A percentile compares a stretch with the other conserved stretches of the same genome.
Conservation (phyloP, 129 eudicot genomes). For the Flaveria ramosissima region DNA sequence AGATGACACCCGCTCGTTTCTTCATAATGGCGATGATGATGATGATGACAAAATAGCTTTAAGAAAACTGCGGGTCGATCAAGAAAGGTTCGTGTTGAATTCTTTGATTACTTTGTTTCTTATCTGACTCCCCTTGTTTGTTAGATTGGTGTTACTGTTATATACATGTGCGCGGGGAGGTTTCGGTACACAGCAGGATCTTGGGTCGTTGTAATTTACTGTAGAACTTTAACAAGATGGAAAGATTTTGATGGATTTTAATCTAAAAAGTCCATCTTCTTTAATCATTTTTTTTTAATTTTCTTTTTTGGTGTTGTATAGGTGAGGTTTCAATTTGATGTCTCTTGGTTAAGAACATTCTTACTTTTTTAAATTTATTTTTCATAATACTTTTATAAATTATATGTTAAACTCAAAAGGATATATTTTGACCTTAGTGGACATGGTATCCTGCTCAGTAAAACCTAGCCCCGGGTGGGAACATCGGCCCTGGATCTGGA, state of each 20-base stretch:
- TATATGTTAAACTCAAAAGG: no score
- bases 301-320: not conserved
- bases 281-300: not conserved
- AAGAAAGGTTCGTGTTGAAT: constrained; percentile 33
- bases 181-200: constrained; percentile 39
- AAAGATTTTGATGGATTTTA: constrained; percentile 7
- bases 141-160: constrained; percentile 30
- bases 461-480: no score
- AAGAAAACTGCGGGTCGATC: constrained; percentile 25
- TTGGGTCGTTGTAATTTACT: constrained; percentile 37
- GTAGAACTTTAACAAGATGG: constrained; percentile 20
- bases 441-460: no score
- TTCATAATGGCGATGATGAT: not conserved
- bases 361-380: no score
- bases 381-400: no score
- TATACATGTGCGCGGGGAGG: constrained; percentile 27
- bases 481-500: no score
- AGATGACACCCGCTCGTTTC: constrained; percentile 45
- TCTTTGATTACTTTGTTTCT: constrained; percentile 42
- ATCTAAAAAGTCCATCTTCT: constrained; percentile 19
- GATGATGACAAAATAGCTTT: constrained; percentile 10
- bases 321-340: not conserved
- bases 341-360: not conserved
- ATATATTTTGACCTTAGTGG: no score
- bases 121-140: constrained; percentile 18